Evolutionary conservation across 2,329 filamentous ascomycete species (phyloP).

Genomic region (Cryphonectria nitschkei): DNA sequence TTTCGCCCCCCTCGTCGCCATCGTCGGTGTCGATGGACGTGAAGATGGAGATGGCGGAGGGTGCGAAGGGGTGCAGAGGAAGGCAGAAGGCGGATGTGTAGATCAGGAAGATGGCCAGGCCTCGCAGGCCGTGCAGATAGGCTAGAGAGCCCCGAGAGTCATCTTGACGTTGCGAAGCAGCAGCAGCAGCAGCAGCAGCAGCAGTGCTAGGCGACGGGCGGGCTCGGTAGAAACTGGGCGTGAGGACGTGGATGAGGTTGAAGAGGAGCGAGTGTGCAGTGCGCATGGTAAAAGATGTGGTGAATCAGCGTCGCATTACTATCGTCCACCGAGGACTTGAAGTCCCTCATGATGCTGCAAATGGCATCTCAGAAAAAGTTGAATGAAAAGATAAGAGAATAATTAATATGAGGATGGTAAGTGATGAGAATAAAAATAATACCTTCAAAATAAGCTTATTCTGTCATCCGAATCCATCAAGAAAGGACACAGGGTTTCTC

Average conservation of each 20-base stretch:
- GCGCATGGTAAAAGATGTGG: background rate
- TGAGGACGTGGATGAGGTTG: background rate
- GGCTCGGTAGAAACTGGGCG: background rate
- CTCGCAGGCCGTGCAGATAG: background rate
- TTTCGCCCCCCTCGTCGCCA: background rate
- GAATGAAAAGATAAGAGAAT: too few species aligned
- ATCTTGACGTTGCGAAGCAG: background rate
- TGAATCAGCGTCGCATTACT: background rate
- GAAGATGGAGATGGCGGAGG: background rate
- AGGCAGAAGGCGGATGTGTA: constrained; percentile 5
- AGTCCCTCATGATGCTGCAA: background rate
- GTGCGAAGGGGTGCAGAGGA: constrained; percentile 1
- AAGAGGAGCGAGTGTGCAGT: background rate
- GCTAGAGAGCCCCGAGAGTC: background rate
- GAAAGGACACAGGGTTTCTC: background rate
- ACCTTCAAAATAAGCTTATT: background rate
- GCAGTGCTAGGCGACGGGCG: background rate
- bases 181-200: too few species aligned
- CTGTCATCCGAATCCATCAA: background rate
- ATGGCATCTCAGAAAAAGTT: background rate
- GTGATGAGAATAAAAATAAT: background rate
- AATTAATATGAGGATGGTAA: too few species aligned
- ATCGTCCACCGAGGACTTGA: background rate
- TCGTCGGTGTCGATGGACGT: background rate
- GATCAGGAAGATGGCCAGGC: constrained; percentile 10